Conservation (phyloP, 805 yeast species). For the Saturnispora mendoncae region DNA sequence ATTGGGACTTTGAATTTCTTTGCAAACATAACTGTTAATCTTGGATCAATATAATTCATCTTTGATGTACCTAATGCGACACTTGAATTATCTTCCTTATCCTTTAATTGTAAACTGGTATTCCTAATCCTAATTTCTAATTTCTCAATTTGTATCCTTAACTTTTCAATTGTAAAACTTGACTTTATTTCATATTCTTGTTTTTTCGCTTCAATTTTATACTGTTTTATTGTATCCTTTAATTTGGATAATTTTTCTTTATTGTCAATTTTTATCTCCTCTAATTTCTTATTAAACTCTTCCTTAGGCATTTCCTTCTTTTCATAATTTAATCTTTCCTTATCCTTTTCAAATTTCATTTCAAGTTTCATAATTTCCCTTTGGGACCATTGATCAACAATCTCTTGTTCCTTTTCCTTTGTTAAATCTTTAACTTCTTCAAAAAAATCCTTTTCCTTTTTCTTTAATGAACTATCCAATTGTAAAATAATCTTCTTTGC, state of each 20-base stretch:
- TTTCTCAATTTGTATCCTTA: slow-evolving; percentile 60
- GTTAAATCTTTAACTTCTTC: slow-evolving; percentile 58
- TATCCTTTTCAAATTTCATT: slow-evolving; percentile 65
- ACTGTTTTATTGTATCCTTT: slow-evolving; percentile 42
- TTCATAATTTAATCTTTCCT: slow-evolving; percentile 60
- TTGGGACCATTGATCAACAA: slow-evolving; percentile 52
- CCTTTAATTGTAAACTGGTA: slow-evolving; percentile 69
- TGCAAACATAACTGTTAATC: slow-evolving; percentile 81
- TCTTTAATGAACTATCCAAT: slow-evolving; percentile 44
- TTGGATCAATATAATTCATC: slow-evolving; percentile 91
- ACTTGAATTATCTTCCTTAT: slow-evolving; percentile 88
- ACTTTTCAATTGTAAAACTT: slow-evolving; percentile 54
- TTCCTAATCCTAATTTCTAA: slow-evolving; percentile 62
- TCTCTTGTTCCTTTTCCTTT: slow-evolving; percentile 51
- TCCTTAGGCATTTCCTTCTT: slow-evolving; percentile 44
- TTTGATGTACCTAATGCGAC: slow-evolving; percentile 91
- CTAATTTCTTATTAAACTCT: slow-evolving; percentile 43
- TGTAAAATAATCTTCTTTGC: slow-evolving; percentile 60
- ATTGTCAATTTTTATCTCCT: slow-evolving; percentile 45
- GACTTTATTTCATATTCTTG: slow-evolving; percentile 50
- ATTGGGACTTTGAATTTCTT: slow-evolving; percentile 83
- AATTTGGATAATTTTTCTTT: slow-evolving; percentile 46
- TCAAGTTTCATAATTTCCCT: slow-evolving; percentile 56
- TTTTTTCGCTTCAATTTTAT: slow-evolving; percentile 46
- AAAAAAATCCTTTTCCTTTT: slow-evolving; percentile 50